These are phyloP conservation scores for Cyberlindnera mycetangii DNA, from an alignment of 805 yeast genomes.

Conservation along the genomic window DNA sequence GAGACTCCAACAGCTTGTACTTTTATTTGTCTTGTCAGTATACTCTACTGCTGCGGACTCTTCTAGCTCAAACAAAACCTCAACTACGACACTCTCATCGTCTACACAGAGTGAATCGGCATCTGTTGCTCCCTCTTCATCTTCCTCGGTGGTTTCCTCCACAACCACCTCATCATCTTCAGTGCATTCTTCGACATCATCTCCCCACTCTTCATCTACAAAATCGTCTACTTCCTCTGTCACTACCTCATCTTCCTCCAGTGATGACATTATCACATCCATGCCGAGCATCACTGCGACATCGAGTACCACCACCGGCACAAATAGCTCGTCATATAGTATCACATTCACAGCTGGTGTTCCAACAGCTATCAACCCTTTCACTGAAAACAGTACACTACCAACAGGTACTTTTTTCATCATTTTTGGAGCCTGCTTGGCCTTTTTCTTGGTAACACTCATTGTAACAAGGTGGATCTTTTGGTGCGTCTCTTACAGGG, in stretches of 20 bases:
- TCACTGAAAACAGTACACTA: slow-evolving; percentile 41
- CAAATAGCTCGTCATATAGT: slow-evolving; percentile 7
- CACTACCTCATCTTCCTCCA: slow-evolving; percentile 2
- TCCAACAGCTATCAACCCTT: slow-evolving; percentile 46
- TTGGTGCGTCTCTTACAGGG: slow-evolving; percentile 28
- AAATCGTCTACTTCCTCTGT: slow-evolving; percentile 1
- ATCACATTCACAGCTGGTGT: slow-evolving; percentile 26
- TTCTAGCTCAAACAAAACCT: not conserved
- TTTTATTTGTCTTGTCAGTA: not conserved
- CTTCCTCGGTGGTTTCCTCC: not conserved
- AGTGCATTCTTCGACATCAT: not conserved
- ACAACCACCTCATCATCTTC: no score
- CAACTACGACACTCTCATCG: not conserved
- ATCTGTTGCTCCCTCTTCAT: not conserved
- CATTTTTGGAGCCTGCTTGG: slow-evolving; percentile 68
- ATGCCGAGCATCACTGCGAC: slow-evolving; percentile 8
- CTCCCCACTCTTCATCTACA: not conserved
- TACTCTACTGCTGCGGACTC: slow-evolving; percentile 1
- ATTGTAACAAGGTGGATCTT: slow-evolving; percentile 25
- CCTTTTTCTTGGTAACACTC: slow-evolving; percentile 34
- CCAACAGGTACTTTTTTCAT: slow-evolving; percentile 77
- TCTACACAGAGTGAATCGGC: no score
- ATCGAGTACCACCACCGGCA: slow-evolving; percentile 11
- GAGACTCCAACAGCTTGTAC: not conserved
- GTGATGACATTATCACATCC: not conserved